phyloP scores from a whole-genome alignment of 73 alveolate genomes.

The Paramecium sonneborni region DNA sequence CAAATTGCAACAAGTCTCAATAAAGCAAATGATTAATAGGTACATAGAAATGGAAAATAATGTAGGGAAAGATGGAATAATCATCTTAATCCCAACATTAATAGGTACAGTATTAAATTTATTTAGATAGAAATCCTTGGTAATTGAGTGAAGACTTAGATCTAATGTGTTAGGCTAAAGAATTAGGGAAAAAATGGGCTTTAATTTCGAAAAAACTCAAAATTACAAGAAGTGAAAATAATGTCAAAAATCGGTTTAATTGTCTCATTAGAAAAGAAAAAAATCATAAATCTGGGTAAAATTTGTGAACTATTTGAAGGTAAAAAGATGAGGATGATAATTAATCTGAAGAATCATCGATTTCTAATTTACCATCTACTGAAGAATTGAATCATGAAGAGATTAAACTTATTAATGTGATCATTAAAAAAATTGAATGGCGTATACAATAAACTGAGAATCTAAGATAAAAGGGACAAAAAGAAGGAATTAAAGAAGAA shows the following conservation, averaged over 20 bases:
- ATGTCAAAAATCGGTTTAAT: constrained; percentile 46
- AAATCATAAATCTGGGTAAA: neutral
- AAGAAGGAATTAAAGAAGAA: neutral
- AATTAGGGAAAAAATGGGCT: constrained; percentile 38
- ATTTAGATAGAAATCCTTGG: neutral
- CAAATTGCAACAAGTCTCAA: constrained; percentile 55
- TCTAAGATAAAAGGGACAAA: neutral
- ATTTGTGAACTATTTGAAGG: neutral
- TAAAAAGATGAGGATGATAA: neutral
- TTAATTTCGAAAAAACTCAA: constrained; percentile 9
- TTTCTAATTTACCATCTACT: neutral
- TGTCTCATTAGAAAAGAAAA: constrained; percentile 19
- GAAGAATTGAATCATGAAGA: constrained; percentile 43
- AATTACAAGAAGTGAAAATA: constrained; percentile 35
- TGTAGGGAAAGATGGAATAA: constrained; percentile 96
- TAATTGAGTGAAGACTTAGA: constrained; percentile 16
- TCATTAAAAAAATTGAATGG: constrained; percentile 38
- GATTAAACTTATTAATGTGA: neutral
- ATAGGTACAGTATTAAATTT: constrained; percentile 58
- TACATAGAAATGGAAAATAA: constrained; percentile 86
- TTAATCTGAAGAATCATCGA: neutral
- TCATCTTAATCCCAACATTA: constrained; percentile 87
- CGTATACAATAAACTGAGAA: neutral
- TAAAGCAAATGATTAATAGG: constrained; percentile 26
- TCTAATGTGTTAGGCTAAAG: neutral